These are phyloP conservation scores for Allomyces macrogynus DNA, from an alignment of 192 early-diverging fungal species.

Conservation along the genomic window DNA sequence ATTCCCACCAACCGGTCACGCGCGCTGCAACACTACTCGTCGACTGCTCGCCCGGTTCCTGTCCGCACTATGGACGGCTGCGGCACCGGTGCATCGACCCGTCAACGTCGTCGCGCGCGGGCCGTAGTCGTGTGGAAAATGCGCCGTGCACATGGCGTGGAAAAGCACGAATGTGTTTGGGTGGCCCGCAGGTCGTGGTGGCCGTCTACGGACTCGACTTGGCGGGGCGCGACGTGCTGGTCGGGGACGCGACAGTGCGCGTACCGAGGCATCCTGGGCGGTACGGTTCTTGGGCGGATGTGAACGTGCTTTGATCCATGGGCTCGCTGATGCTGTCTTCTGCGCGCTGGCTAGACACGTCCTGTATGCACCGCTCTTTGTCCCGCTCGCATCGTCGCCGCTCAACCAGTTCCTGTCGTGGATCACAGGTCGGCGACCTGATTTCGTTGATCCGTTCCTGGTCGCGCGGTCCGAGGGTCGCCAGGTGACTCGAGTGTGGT, in stretches of 20 bases:
- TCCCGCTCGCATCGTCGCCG: constrained; percentile 27
- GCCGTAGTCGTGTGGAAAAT: background rate
- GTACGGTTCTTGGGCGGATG: constrained; percentile 3
- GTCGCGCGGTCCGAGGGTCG: constrained; percentile 22
- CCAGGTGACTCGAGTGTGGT: constrained; percentile 29
- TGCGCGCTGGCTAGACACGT: constrained; percentile 11
- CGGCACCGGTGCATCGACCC: background rate
- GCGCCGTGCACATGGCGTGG: background rate
- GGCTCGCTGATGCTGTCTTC: background rate
- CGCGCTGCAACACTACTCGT: background rate
- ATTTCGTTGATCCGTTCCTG: constrained; percentile 36
- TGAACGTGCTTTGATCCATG: no score
- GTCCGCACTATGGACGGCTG: background rate
- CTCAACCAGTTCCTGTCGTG: constrained; percentile 29
- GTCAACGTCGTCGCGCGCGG: background rate
- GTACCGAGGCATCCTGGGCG: constrained; percentile 15
- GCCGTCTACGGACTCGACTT: constrained; percentile 33
- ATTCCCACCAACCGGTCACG: background rate
- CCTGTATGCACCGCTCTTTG: constrained; percentile 25
- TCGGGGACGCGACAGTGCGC: constrained; percentile 29
- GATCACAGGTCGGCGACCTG: constrained; percentile 24
- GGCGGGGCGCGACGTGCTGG: constrained; percentile 39
- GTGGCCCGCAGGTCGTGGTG: constrained; percentile 34
- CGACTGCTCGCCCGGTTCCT: background rate
- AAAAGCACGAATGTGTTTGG: constrained; percentile 8